phyloP scores from a whole-genome alignment of 2,329 filamentous ascomycete genomes.

The Diaporthe nobilis region DNA sequence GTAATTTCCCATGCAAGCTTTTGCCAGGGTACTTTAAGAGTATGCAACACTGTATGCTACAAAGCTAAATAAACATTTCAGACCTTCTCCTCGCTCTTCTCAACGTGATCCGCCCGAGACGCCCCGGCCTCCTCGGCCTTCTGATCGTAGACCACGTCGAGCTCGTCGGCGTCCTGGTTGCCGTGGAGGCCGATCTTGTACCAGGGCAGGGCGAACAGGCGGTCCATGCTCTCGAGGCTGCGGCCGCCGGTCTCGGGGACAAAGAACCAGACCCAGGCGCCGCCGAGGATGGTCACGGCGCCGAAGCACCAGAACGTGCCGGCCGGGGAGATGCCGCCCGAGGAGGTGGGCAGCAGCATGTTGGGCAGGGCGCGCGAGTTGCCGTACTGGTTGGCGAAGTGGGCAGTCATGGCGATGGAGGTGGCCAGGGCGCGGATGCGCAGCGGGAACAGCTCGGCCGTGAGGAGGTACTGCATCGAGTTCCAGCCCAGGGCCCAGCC shows the following conservation, averaged over 20 bases:
- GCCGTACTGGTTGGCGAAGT: slow-evolving; percentile 85
- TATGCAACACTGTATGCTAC: neutral
- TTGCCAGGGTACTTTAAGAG: neutral
- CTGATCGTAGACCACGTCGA: slow-evolving; percentile 59
- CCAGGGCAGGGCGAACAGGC: slow-evolving; percentile 80
- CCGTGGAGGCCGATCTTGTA: slow-evolving; percentile 76
- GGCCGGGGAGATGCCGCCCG: slow-evolving; percentile 67
- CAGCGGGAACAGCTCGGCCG: slow-evolving; percentile 83
- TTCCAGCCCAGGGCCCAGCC: slow-evolving; percentile 83
- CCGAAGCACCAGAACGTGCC: slow-evolving; percentile 86
- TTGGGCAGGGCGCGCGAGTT: slow-evolving; percentile 81
- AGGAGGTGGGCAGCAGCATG: slow-evolving; percentile 71
- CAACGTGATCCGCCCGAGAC: slow-evolving; percentile 54
- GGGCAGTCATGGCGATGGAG: slow-evolving; percentile 81
- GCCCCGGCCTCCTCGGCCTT: slow-evolving; percentile 56
- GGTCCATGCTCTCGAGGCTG: slow-evolving; percentile 79
- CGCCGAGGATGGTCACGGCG: slow-evolving; percentile 76
- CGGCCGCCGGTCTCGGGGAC: slow-evolving; percentile 80
- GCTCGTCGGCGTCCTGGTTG: slow-evolving; percentile 64
- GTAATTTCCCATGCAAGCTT: neutral
- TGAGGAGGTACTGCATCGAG: slow-evolving; percentile 83
- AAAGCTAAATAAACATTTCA: neutral
- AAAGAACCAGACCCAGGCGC: slow-evolving; percentile 79
- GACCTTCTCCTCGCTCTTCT: slow-evolving; percentile 46
- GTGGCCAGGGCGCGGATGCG: slow-evolving; percentile 80